Conservation (phyloP, 768 basidiomycete species). For the Crassisporium funariophilum region DNA sequence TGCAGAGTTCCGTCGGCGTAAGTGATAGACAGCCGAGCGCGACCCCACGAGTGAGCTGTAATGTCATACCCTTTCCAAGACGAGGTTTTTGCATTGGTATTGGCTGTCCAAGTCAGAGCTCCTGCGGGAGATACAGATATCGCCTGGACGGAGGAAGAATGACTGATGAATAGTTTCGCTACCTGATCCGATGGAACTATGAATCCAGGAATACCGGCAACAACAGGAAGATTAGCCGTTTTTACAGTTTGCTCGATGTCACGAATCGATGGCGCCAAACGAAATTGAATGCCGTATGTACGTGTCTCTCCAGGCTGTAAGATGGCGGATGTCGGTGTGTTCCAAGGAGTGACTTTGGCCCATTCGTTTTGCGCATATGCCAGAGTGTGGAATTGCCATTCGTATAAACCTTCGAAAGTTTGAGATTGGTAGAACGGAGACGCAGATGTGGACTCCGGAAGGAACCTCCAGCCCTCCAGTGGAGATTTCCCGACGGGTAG, state of each 20-base stretch:
- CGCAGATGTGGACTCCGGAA: conserved; percentile 48
- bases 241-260: conserved; percentile 48
- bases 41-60: conserved; percentile 46
- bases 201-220: conserved; percentile 55
- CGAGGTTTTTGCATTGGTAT: conserved; percentile 41
- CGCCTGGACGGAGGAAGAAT: conserved; percentile 40
- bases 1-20: conserved; percentile 54
- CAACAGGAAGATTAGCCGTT: conserved; percentile 45
- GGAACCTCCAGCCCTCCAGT: conserved; percentile 62
- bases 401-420: conserved; percentile 60
- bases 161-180: conserved; percentile 54
- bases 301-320: conserved; percentile 49
- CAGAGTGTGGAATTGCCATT: conserved; percentile 61
- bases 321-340: conserved; percentile 48
- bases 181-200: conserved; percentile 50
- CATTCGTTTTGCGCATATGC: conserved; percentile 60
- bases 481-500: conserved; percentile 47
- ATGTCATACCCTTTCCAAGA: conserved; percentile 52
- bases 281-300: conserved; percentile 57
- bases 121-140: conserved; percentile 47
- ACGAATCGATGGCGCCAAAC: conserved; percentile 50
- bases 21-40: conserved; percentile 49
- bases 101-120: conserved; percentile 47
- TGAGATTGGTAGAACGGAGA: conserved; percentile 57
- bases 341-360: conserved; percentile 54